Conservation (phyloP, 2,329 filamentous ascomycete species). For the Colletotrichum shisoi region DNA sequence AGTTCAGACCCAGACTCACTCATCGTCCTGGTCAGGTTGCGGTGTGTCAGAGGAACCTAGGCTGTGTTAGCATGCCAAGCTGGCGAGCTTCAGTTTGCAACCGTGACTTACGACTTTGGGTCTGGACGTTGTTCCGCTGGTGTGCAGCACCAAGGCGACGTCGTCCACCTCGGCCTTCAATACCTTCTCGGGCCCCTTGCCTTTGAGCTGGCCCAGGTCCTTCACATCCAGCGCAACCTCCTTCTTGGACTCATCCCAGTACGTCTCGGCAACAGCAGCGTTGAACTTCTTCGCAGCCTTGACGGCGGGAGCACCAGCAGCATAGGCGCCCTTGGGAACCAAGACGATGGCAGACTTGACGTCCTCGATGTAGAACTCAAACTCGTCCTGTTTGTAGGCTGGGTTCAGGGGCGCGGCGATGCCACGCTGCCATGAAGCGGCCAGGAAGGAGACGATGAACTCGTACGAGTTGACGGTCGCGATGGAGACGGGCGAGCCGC, state of each 20-base stretch:
- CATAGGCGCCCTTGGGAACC: constrained; percentile 75
- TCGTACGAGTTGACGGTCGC: constrained; percentile 85
- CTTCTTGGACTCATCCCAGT: constrained; percentile 70
- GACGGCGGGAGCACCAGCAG: constrained; percentile 73
- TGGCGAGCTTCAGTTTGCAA: background rate
- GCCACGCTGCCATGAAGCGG: constrained; percentile 82
- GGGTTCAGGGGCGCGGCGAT: constrained; percentile 89
- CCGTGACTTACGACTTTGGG: constrained; percentile 74
- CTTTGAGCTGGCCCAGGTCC: constrained; percentile 71
- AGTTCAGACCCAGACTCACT: constrained; percentile 52
- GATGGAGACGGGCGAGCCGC: constrained; percentile 78
- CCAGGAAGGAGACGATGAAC: constrained; percentile 86
- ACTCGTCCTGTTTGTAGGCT: constrained; percentile 87
- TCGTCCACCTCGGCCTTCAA: constrained; percentile 73
- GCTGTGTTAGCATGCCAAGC: constrained; percentile 31
- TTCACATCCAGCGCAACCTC: constrained; percentile 82
- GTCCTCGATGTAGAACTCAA: constrained; percentile 92
- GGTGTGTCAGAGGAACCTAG: constrained; percentile 79
- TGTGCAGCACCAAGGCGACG: constrained; percentile 82
- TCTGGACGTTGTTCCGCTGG: constrained; percentile 81
- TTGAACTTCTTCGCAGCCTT: constrained; percentile 80
- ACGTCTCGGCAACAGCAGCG: constrained; percentile 86
- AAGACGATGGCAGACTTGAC: constrained; percentile 80
- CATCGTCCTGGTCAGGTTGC: constrained; percentile 83
- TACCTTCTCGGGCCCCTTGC: constrained; percentile 51